These are phyloP conservation scores for Phlebopus sp. DNA, from an alignment of 1,284 basidiomycete genomes.

Conservation along the genomic window DNA sequence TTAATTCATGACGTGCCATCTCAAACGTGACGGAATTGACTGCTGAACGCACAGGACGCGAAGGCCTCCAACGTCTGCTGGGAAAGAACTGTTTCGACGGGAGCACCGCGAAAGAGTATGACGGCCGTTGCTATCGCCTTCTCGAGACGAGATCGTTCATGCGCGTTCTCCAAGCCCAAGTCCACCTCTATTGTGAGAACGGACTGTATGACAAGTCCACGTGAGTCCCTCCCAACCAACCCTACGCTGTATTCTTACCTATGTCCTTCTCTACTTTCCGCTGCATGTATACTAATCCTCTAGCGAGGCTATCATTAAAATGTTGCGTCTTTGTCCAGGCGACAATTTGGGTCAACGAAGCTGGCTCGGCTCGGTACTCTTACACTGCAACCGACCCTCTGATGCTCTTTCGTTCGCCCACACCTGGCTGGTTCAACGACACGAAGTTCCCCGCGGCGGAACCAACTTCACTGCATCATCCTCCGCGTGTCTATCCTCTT, in stretches of 20 bases:
- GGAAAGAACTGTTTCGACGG: slow-evolving; percentile 40
- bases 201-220: slow-evolving; percentile 34
- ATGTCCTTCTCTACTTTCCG: no score
- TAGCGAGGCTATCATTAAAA: slow-evolving; percentile 39
- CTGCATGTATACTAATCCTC: neutral
- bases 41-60: slow-evolving; percentile 25
- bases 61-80: slow-evolving; percentile 27
- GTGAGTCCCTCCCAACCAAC: slow-evolving; percentile 25
- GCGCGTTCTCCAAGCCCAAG: slow-evolving; percentile 39
- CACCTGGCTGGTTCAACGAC: slow-evolving; percentile 21
- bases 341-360: slow-evolving; percentile 34
- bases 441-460: slow-evolving; percentile 25
- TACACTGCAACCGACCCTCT: slow-evolving; percentile 23
- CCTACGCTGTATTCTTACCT: neutral
- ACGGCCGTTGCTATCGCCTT: slow-evolving; percentile 38
- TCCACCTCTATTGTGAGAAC: slow-evolving; percentile 34
- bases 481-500: slow-evolving; percentile 14
- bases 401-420: slow-evolving; percentile 36
- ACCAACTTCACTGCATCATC: slow-evolving; percentile 26
- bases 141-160: slow-evolving; percentile 44
- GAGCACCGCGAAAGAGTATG: slow-evolving; percentile 19
- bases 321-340: slow-evolving; percentile 36
- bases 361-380: slow-evolving; percentile 33
- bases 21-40: neutral
- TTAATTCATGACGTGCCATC: neutral